Conservation (phyloP, 805 yeast species). For the Spathaspora girioi region DNA sequence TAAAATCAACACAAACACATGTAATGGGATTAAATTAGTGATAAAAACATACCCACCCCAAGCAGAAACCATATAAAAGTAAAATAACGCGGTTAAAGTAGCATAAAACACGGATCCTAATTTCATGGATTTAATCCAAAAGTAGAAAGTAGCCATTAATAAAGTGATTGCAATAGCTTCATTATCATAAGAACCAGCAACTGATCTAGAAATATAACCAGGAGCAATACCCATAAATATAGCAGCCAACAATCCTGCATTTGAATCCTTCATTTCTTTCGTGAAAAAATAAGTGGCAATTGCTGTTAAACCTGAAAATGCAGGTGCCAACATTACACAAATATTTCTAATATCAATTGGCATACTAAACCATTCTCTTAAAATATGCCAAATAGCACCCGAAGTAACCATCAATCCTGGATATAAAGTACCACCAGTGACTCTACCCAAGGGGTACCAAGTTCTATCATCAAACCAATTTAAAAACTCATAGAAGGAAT, state of each 20-base stretch:
- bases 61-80: slow-evolving; percentile 98
- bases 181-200: slow-evolving; percentile 97
- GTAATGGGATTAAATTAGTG: slow-evolving; percentile 95
- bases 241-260: slow-evolving; percentile 90
- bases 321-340: slow-evolving; percentile 96
- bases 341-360: slow-evolving; percentile 94
- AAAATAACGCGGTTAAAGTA: slow-evolving; percentile 76
- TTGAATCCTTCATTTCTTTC: slow-evolving; percentile 80
- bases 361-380: slow-evolving; percentile 58
- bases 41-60: slow-evolving; percentile 99
- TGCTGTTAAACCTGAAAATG: slow-evolving; percentile 90
- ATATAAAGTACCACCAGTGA: slow-evolving; percentile 96
- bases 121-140: slow-evolving; percentile 94
- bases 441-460: slow-evolving; percentile 99
- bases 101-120: slow-evolving; percentile 86
- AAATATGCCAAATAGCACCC: slow-evolving; percentile 78
- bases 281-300: slow-evolving; percentile 84
- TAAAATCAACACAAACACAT: slow-evolving; percentile 79
- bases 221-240: slow-evolving; percentile 97
- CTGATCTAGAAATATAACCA: slow-evolving; percentile 96
- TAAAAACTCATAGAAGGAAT: slow-evolving; percentile 84
- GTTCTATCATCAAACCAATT: slow-evolving; percentile 99
- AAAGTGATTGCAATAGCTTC: slow-evolving; percentile 98
- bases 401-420: slow-evolving; percentile 98
- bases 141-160: slow-evolving; percentile 90